These are phyloP conservation scores for Phanerodontia chrysosporium DNA, from an alignment of 768 basidiomycete species.

Conservation along the genomic window DNA sequence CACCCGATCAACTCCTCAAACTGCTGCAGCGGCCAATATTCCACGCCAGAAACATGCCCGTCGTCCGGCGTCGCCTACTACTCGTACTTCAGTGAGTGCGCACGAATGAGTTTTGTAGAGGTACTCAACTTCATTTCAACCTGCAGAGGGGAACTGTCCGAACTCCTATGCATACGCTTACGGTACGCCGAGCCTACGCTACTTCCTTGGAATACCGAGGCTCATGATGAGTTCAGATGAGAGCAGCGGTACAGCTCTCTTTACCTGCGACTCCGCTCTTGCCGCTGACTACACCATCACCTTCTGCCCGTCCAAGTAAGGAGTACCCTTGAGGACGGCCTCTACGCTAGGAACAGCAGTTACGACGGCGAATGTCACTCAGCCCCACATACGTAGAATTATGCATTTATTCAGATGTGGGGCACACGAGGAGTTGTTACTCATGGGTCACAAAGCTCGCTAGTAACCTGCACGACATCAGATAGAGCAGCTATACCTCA, in stretches of 20 bases:
- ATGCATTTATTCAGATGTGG: neutral
- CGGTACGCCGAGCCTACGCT: constrained; percentile 4
- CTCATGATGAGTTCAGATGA: constrained; percentile 32
- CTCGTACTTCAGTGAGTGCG: constrained; percentile 42
- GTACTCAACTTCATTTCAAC: neutral
- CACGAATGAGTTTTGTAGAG: neutral
- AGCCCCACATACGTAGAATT: neutral
- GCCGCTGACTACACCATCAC: constrained; percentile 41
- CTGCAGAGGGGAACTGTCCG: constrained; percentile 37
- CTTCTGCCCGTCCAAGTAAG: constrained; percentile 35
- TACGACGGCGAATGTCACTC: neutral
- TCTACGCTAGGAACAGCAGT: no score
- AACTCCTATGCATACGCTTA: constrained; percentile 51
- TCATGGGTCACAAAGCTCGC: neutral
- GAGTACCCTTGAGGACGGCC: neutral
- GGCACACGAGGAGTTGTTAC: neutral
- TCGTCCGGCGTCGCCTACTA: constrained; percentile 38
- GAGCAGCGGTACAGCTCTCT: constrained; percentile 39
- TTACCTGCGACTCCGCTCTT: constrained; percentile 34
- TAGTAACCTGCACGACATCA: no score
- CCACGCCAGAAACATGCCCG: constrained; percentile 54
- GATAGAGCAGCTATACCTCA: no score
- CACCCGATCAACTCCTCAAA: constrained; percentile 50
- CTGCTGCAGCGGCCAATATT: constrained; percentile 58
- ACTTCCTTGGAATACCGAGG: neutral